phyloP scores from a whole-genome alignment of 2,329 filamentous ascomycete species.

The Cyphellophora attinorum region DNA sequence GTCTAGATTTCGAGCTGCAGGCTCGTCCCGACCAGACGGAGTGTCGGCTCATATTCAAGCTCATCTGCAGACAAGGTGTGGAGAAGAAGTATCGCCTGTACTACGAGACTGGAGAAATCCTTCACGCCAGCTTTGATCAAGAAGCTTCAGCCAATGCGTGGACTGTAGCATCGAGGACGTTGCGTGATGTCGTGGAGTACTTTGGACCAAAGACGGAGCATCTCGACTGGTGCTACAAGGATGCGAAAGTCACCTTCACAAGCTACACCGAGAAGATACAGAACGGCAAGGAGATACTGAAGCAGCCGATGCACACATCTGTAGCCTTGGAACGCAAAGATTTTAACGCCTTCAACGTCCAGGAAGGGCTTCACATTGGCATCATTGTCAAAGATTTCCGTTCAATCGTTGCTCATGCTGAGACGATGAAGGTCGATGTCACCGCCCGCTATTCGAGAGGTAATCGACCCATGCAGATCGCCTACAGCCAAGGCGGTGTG shows the following conservation, averaged over 20 bases:
- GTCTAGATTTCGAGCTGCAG: slow-evolving; percentile 52
- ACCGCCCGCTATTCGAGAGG: slow-evolving; percentile 51
- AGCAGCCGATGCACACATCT: slow-evolving; percentile 55
- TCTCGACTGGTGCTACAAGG: slow-evolving; percentile 51
- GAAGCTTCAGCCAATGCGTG: slow-evolving; percentile 47
- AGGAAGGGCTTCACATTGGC: slow-evolving; percentile 51
- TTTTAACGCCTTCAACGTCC: slow-evolving; percentile 51
- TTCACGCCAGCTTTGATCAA: slow-evolving; percentile 55
- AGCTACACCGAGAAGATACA: slow-evolving; percentile 58
- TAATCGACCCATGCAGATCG: slow-evolving; percentile 51
- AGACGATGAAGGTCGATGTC: slow-evolving; percentile 45
- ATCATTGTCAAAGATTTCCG: slow-evolving; percentile 60
- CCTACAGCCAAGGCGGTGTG: slow-evolving; percentile 47
- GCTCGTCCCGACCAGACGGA: slow-evolving; percentile 47
- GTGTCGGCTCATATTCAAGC: slow-evolving; percentile 52
- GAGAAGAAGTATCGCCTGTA: slow-evolving; percentile 57
- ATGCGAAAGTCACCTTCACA: slow-evolving; percentile 50
- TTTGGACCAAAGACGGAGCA: slow-evolving; percentile 57
- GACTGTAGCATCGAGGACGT: slow-evolving; percentile 46
- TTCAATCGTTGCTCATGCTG: slow-evolving; percentile 53
- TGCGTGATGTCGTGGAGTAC: slow-evolving; percentile 54
- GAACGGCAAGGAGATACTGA: slow-evolving; percentile 54
- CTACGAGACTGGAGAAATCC: slow-evolving; percentile 52
- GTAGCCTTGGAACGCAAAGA: slow-evolving; percentile 53
- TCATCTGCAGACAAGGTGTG: slow-evolving; percentile 54